A percentile compares a stretch with the other conserved stretches of the same genome.
Conservation (phyloP, 441 rosid species). For the Omphalea diandra region DNA sequence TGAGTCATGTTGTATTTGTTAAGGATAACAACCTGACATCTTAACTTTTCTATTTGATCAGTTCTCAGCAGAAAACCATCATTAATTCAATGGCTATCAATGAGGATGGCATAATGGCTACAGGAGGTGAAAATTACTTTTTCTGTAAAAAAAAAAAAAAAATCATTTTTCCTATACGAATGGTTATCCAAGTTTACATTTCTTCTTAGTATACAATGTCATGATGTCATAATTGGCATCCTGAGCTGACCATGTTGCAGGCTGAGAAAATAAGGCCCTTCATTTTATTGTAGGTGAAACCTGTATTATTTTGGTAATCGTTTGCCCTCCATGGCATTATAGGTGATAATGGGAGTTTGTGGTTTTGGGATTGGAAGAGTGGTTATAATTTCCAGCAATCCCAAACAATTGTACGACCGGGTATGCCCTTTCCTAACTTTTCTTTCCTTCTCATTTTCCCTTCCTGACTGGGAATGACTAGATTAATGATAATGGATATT, state of each 20-base stretch:
- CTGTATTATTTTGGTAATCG: not conserved
- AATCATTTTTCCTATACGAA: not conserved
- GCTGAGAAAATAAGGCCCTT: not conserved
- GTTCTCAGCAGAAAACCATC: conserved; percentile 94
- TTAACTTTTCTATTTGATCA: conserved; percentile 31
- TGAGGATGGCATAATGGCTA: conserved; percentile 92
- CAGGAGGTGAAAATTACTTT: conserved; percentile 65
- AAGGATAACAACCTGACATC: not conserved
- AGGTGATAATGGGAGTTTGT: conserved; percentile 97
- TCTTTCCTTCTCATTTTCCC: not conserved
- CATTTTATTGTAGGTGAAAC: not conserved
- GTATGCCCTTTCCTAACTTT: conserved; percentile 35
- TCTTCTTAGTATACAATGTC: not conserved
- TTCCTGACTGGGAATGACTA: not conserved
- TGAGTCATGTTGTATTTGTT: not conserved
- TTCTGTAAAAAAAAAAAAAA: not conserved
- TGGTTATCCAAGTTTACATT: not conserved
- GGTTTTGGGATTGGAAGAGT: conserved; percentile 99
- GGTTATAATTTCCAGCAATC: conserved; percentile 96
- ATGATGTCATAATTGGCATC: not conserved
- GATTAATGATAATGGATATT: conserved; percentile 5
- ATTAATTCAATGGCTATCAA: conserved; percentile 91
- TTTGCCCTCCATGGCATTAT: conserved; percentile 5
- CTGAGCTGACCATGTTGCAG: not conserved
- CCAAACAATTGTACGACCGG: conserved; percentile 96